Percentiles rank a stretch among this genome's conserved stretches.
Conservation (phyloP, 176 grass and related monocot species). For the Thinopyrum elongatum region DNA sequence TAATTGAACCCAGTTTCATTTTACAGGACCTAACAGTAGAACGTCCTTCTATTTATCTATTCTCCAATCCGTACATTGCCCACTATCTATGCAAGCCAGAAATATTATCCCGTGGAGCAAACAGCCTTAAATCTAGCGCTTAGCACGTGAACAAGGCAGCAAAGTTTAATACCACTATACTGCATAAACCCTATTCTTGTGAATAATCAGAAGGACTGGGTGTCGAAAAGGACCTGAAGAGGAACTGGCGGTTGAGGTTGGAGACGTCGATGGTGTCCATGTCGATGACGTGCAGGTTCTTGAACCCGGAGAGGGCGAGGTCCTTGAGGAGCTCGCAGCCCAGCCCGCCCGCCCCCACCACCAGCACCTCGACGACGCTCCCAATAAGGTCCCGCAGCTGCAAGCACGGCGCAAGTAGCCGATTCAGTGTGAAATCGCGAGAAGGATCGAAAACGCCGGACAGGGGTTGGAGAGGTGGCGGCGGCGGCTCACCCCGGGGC, state of each 20-base stretch:
- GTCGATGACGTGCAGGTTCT: constrained; percentile 91
- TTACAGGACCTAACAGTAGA: neutral
- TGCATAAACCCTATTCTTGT: neutral
- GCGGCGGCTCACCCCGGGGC: constrained; percentile 54
- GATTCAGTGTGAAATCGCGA: neutral
- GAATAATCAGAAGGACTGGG: too few species aligned
- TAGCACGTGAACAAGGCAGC: neutral
- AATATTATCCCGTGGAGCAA: neutral
- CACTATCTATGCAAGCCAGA: neutral
- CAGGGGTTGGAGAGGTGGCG: neutral
- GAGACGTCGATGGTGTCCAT: constrained; percentile 99
- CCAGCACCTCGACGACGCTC: constrained; percentile 70
- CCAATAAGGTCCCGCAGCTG: constrained; percentile 82
- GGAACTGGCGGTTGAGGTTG: constrained; percentile 98
- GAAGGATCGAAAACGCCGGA: neutral
- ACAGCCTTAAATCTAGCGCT: neutral
- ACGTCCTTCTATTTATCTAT: neutral
- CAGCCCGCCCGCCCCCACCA: constrained; percentile 87
- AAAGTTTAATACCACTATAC: neutral
- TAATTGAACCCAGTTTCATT: neutral
- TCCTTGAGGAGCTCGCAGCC: constrained; percentile 99
- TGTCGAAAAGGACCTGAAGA: constrained; percentile 60
- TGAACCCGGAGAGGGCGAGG: constrained; percentile 91
- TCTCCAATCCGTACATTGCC: neutral
- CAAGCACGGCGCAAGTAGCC: neutral